Conservation (phyloP, 2,329 filamentous ascomycete genomes). For the Fusarium mexicanum region DNA sequence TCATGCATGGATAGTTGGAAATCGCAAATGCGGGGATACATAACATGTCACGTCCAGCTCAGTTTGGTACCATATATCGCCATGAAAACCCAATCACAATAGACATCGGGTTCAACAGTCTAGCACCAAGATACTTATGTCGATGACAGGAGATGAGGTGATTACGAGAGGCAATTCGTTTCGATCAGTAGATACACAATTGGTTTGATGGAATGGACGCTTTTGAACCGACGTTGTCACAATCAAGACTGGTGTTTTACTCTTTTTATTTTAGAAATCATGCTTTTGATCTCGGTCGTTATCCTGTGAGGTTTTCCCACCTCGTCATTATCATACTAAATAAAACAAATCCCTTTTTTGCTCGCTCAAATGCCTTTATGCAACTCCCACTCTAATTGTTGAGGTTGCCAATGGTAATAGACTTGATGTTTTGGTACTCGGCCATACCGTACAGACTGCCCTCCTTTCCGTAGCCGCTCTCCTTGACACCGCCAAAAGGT, state of each 20-base stretch:
- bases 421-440: constrained; percentile 59
- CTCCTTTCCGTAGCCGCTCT: constrained; percentile 50
- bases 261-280: constrained; percentile 9
- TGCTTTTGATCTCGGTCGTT: constrained; percentile 5
- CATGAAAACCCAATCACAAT: not conserved
- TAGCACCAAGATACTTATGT: not conserved
- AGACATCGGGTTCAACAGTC: not conserved
- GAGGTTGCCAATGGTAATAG: constrained; percentile 48
- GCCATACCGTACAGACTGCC: constrained; percentile 58
- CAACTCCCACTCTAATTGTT: constrained; percentile 26
- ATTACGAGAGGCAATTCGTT: not conserved
- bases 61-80: not conserved
- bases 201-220: too few relatives aligned
- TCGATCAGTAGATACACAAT: not conserved
- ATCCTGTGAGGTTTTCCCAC: constrained; percentile 22
- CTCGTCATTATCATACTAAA: constrained; percentile 42
- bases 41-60: not conserved
- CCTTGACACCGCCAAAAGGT: constrained; percentile 50
- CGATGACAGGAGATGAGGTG: not conserved
- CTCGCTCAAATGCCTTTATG: not conserved
- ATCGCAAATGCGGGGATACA: not conserved
- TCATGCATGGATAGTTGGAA: not conserved
- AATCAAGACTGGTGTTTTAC: constrained; percentile 1
- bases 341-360: constrained; percentile 26
- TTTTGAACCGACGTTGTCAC: not conserved